A percentile compares a stretch with the other conserved stretches of the same genome.
phyloP scores from a whole-genome alignment of 345 rosid genomes.

The Streptanthus diversifolius region DNA sequence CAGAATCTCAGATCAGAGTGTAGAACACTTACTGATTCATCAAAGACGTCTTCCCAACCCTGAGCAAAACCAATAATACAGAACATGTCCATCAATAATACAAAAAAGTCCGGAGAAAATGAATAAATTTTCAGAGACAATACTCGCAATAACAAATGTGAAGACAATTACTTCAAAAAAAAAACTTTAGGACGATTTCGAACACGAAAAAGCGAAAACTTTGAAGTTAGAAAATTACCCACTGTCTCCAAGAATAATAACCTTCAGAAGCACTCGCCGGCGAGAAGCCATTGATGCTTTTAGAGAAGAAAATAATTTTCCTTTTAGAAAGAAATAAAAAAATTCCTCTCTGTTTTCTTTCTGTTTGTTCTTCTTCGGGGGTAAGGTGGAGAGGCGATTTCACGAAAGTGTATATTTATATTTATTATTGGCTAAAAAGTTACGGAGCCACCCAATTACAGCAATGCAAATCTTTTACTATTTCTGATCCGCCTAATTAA shows the following conservation, averaged over 20 bases:
- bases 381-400: neutral
- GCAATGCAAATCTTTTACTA: neutral
- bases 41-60: conserved; percentile 89
- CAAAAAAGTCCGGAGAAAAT: neutral
- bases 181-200: too few species aligned
- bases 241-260: conserved; percentile 87
- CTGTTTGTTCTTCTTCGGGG: neutral
- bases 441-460: conserved; percentile 14
- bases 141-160: neutral
- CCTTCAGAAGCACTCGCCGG: conserved; percentile 74
- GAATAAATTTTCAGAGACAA: neutral
- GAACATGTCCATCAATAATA: neutral
- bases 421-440: neutral
- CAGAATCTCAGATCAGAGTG: conserved; percentile 16
- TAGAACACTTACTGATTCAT: conserved; percentile 72
- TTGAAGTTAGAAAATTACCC: conserved; percentile 50
- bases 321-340: neutral
- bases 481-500: neutral
- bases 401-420: neutral
- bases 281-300: conserved; percentile 63
- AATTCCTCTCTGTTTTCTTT: neutral
- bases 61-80: conserved; percentile 21
- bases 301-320: neutral
- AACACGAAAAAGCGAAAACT: too few species aligned
- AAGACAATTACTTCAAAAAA: too few species aligned